phyloP scores from a whole-genome alignment of 768 basidiomycete species.

The Boletus bicolor region DNA sequence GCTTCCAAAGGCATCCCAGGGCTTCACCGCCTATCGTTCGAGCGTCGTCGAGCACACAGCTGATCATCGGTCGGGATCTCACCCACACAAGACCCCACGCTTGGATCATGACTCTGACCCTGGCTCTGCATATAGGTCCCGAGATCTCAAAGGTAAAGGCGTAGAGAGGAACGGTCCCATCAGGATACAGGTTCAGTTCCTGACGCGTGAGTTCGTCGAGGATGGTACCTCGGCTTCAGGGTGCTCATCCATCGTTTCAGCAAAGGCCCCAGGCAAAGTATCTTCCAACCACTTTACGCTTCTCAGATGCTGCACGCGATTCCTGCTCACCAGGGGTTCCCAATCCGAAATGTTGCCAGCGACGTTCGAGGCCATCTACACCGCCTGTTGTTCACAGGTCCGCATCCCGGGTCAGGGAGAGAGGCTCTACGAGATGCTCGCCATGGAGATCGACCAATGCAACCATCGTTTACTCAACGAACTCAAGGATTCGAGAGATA shows the following conservation, averaged over 20 bases:
- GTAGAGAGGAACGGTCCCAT: constrained; percentile 37
- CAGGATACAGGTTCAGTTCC: constrained; percentile 46
- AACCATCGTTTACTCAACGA: constrained; percentile 38
- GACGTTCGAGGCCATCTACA: constrained; percentile 57
- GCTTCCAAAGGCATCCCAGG: constrained; percentile 50
- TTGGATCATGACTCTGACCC: constrained; percentile 66
- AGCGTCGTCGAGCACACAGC: constrained; percentile 33
- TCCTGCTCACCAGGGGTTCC: constrained; percentile 38
- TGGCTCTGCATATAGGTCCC: constrained; percentile 59
- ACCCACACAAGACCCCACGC: constrained; percentile 66
- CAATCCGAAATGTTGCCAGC: constrained; percentile 35
- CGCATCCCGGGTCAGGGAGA: constrained; percentile 51
- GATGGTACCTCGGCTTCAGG: background rate
- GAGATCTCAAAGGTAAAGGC: constrained; percentile 26
- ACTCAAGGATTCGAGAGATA: constrained; percentile 29
- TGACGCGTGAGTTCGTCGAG: constrained; percentile 31
- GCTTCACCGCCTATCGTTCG: constrained; percentile 42
- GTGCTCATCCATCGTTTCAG: constrained; percentile 4
- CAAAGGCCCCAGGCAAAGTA: constrained; percentile 5
- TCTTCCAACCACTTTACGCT: constrained; percentile 26
- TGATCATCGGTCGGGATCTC: constrained; percentile 46
- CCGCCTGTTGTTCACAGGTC: constrained; percentile 55
- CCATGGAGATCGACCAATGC: constrained; percentile 58
- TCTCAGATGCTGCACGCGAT: constrained; percentile 37
- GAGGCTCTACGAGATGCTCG: constrained; percentile 54